These are phyloP conservation scores for Penicillium olsonii DNA, from an alignment of 2,329 filamentous ascomycete genomes.

Conservation along the genomic window DNA sequence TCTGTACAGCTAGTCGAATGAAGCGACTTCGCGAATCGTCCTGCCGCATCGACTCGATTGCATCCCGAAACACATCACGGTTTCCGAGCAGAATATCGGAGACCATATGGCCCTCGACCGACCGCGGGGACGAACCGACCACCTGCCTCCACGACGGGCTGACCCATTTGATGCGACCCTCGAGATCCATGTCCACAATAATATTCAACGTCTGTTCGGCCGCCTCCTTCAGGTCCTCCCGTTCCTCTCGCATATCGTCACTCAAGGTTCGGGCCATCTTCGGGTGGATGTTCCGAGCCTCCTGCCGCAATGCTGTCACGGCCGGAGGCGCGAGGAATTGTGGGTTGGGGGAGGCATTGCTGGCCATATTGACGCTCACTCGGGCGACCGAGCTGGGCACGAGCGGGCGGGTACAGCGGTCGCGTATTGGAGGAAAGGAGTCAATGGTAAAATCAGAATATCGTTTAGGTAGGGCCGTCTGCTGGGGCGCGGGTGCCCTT, in stretches of 20 bases:
- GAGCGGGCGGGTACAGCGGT: slow-evolving; percentile 6
- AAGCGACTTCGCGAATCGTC: slow-evolving; percentile 93
- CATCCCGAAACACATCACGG: slow-evolving; percentile 76
- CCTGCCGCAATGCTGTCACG: slow-evolving; percentile 47
- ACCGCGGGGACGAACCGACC: slow-evolving; percentile 74
- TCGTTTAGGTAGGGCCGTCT: slow-evolving; percentile 40
- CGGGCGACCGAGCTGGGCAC: slow-evolving; percentile 10
- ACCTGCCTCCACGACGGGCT: slow-evolving; percentile 95
- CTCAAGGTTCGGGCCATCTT: slow-evolving; percentile 68
- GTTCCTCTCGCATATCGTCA: slow-evolving; percentile 87
- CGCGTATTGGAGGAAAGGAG: slow-evolving; percentile 1
- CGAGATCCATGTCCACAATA: slow-evolving; percentile 88
- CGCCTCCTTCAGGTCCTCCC: slow-evolving; percentile 90
- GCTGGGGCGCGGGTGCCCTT: slow-evolving; percentile 47
- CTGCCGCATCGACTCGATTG: slow-evolving; percentile 83
- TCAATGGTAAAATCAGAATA: slow-evolving; percentile 11
- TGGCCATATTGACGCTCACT: slow-evolving; percentile 42
- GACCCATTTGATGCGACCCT: slow-evolving; percentile 91
- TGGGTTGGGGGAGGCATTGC: slow-evolving; percentile 40
- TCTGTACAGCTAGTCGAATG: slow-evolving; percentile 73
- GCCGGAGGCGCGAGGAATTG: slow-evolving; percentile 47
- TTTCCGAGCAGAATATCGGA: slow-evolving; percentile 80
- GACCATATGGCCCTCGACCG: slow-evolving; percentile 74
- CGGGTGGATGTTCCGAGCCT: slow-evolving; percentile 42
- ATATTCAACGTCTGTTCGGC: slow-evolving; percentile 96